Conservation (phyloP, 2,329 filamentous ascomycete genomes). For the Aureobasidium leucospermi region DNA sequence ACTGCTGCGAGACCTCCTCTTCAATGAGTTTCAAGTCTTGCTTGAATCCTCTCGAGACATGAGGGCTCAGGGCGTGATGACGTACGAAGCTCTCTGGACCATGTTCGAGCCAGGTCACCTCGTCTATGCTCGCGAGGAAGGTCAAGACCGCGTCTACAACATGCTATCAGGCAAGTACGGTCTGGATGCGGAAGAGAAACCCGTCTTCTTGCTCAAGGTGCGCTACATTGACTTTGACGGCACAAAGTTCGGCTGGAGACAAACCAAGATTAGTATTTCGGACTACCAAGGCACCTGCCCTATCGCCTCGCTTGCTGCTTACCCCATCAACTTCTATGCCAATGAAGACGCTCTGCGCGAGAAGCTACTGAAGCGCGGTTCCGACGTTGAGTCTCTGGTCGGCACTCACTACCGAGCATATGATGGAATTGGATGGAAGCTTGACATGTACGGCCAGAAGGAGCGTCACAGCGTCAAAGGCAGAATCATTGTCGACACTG, state of each 20-base stretch:
- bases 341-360: constrained; percentile 32
- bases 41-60: constrained; percentile 35
- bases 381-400: constrained; percentile 38
- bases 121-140: constrained; percentile 30
- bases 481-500: constrained; percentile 46
- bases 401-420: constrained; percentile 47
- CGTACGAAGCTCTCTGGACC: constrained; percentile 29
- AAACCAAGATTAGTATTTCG: constrained; percentile 24
- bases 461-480: constrained; percentile 41
- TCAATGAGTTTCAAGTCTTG: constrained; percentile 34
- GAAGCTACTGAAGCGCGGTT: constrained; percentile 39
- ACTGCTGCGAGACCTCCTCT: constrained; percentile 32
- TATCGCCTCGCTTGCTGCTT: constrained; percentile 32
- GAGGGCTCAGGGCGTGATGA: constrained; percentile 28
- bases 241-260: constrained; percentile 29
- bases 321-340: constrained; percentile 39
- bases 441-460: constrained; percentile 24
- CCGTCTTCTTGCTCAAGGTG: constrained; percentile 31
- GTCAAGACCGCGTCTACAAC: constrained; percentile 31
- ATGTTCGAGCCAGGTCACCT: constrained; percentile 27
- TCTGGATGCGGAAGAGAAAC: constrained; percentile 27
- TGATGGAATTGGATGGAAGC: constrained; percentile 37
- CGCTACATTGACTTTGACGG: constrained; percentile 32
- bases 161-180: constrained; percentile 25
- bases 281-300: constrained; percentile 35